Conservation (phyloP, 345 rosid species). For the Bruguiera sexangula region DNA sequence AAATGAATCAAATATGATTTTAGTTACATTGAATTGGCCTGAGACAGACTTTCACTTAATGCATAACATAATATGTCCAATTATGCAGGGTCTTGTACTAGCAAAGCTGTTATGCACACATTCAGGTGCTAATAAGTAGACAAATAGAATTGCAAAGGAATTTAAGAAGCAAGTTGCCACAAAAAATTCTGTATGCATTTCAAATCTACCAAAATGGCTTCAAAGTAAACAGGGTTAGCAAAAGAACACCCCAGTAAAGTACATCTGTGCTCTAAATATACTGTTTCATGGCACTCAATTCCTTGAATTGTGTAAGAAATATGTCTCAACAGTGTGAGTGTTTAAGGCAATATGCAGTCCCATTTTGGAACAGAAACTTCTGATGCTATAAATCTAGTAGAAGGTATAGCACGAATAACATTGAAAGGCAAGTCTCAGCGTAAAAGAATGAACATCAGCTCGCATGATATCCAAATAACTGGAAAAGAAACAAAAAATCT, state of each 20-base stretch:
- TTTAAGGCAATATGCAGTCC: neutral
- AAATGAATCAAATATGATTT: no score
- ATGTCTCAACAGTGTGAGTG: neutral
- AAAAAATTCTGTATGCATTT: no score
- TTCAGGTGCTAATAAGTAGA: neutral
- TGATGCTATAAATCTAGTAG: neutral
- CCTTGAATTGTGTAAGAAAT: neutral
- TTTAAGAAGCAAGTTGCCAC: neutral
- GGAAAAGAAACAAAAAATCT: neutral
- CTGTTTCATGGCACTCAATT: no score
- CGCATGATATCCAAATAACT: neutral
- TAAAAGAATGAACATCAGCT: neutral
- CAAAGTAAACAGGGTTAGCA: no score
- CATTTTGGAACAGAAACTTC: neutral
- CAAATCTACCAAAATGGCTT: no score
- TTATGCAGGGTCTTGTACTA: conserved; percentile 1
- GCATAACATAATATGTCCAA: neutral
- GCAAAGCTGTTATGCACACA: neutral
- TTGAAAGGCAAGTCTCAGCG: no score
- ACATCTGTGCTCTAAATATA: no score
- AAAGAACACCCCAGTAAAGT: no score
- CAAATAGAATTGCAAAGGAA: neutral
- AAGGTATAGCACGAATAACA: no score
- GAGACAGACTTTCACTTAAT: neutral
- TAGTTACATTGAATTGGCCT: neutral